Evolutionary conservation across 176 grass and related monocot genomes (phyloP).

Genomic region (Thinopyrum elongatum): DNA sequence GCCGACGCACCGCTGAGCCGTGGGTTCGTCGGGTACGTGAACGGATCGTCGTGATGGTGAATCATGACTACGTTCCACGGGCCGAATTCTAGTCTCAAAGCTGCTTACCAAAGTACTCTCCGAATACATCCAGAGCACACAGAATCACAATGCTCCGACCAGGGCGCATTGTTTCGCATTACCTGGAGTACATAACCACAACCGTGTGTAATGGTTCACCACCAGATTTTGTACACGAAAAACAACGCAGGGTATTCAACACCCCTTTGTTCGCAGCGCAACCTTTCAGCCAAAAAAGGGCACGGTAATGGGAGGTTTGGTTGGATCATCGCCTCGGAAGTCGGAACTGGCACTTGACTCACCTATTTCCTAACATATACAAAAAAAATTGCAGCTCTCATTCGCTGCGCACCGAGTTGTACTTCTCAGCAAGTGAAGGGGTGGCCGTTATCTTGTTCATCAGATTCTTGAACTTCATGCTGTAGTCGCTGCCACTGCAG

Average conservation of each 20-base stretch:
- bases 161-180: not conserved
- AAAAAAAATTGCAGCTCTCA: constrained; percentile 33
- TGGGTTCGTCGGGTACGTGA: too few species aligned
- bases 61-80: too few species aligned
- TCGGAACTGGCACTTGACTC: not conserved
- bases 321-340: not conserved
- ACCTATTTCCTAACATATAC: constrained; percentile 43
- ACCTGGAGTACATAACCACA: not conserved
- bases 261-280: not conserved
- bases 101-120: too few species aligned
- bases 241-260: not conserved
- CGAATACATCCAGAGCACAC: too few species aligned
- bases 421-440: constrained; percentile 67
- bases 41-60: too few species aligned
- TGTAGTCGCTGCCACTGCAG: constrained; percentile 80
- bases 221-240: constrained; percentile 29
- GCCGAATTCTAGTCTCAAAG: too few species aligned
- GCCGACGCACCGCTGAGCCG: too few species aligned
- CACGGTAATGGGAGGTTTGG: not conserved
- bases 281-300: not conserved
- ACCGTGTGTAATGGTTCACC: not conserved
- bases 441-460: constrained; percentile 76
- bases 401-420: constrained; percentile 88
- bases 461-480: constrained; percentile 89
- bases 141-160: too few species aligned